Conservation (phyloP, 2,329 filamentous ascomycete species). For the Colletotrichum sp. region DNA sequence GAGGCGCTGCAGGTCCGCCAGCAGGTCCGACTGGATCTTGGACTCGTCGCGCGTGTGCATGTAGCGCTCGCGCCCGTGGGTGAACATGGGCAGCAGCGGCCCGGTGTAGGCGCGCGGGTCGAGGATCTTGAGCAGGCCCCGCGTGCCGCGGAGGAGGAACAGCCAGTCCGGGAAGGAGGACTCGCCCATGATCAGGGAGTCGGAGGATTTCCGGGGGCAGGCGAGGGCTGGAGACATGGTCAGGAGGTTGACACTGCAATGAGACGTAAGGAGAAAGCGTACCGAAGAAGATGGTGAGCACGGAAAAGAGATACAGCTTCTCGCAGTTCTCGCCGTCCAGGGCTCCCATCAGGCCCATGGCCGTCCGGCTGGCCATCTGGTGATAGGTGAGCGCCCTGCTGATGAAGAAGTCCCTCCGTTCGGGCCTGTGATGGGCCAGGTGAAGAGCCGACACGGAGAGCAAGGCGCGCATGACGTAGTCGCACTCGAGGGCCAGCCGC, state of each 20-base stretch:
- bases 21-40: conserved; percentile 12
- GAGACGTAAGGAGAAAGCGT: not conserved
- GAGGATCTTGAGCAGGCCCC: conserved; percentile 28
- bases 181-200: conserved; percentile 33
- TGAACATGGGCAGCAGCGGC: conserved; percentile 22
- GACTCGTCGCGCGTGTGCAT: conserved; percentile 10
- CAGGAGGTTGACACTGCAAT: not conserved
- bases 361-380: conserved; percentile 21
- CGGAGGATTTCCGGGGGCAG: conserved; percentile 31
- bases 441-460: conserved; percentile 56
- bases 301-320: conserved; percentile 31
- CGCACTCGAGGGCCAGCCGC: conserved; percentile 48
- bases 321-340: conserved; percentile 26
- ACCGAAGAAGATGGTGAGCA: conserved; percentile 39
- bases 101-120: conserved; percentile 22
- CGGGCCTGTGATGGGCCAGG: conserved; percentile 45
- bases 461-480: conserved; percentile 55
- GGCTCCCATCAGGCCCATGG: conserved; percentile 22
- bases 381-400: conserved; percentile 20
- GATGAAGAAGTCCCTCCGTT: conserved; percentile 42
- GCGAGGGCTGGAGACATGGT: conserved; percentile 24
- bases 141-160: conserved; percentile 32
- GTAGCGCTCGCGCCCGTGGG: conserved; percentile 29
- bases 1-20: conserved; percentile 24
- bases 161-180: conserved; percentile 34